Evolutionary conservation across 176 grass and related monocot species (phyloP), one percentile per base, ranked within the genome.

Genomic region (Phragmites australis): DNA sequence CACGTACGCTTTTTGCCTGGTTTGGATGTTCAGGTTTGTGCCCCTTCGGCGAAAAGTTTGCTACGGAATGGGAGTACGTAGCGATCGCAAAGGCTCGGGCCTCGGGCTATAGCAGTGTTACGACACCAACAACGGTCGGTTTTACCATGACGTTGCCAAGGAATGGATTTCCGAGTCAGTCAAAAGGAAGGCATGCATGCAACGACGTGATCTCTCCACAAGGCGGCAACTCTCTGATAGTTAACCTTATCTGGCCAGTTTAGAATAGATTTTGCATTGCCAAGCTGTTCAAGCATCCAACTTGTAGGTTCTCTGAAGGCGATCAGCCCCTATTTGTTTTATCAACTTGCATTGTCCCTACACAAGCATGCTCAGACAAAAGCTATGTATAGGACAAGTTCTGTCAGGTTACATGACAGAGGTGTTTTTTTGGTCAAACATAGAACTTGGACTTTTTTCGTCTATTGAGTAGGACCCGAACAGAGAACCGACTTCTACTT

Each of bases 221-320:
- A 41, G 75, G 68, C 83, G 39, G 55, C 76, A 74, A 72, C 57
- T 55, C 9, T 27, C 41, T 14, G 21, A 40, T 86, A 49, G 11
- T 50, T 75, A 50, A 86, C 15, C 4, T 75, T 86, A 86, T 86
- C 84, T 45, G 12, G 9, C 21, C 19, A 39, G 53, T 53, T 61
- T 41, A 15, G 0, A 30, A 30, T 14, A 16, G 13, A 43, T 59
- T 31, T 27, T 56, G 39, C 40, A 45, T 81, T 81, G 44, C 11
- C 78, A 29, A 60, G 34, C 44, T 53, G 72, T 17, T 44, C 19
- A 9, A 68, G 41, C 41, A 26, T 73, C 32, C 62, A 69, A 60
- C 43, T 14, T 75, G 78, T 68, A 68, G 62, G 32, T 82, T 32
- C 52, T 44, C 65, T 44, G 45, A 50, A 16, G 50, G 37, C 19